A percentile compares a stretch with the other conserved stretches of the same genome.
Evolutionary conservation across 768 basidiomycete genomes (phyloP).

Genomic region (Boletus rufocinnamomeus): DNA sequence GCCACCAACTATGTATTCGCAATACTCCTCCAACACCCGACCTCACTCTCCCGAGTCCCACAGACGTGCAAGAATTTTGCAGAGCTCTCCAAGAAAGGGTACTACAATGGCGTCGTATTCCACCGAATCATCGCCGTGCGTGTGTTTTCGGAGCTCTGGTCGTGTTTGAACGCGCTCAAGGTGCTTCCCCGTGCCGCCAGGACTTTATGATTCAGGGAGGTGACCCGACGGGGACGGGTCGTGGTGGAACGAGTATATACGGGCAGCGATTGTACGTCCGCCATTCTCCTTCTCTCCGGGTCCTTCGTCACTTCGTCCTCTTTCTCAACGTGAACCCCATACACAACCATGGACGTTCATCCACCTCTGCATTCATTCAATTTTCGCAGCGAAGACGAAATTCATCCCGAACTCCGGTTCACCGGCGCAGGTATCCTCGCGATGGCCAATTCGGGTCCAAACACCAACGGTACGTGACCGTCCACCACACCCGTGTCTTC

Average conservation of each 20-base stretch:
- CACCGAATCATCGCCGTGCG: conserved; percentile 86
- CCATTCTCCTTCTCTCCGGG: not conserved
- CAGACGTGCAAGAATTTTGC: conserved; percentile 96
- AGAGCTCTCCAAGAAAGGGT: conserved; percentile 86
- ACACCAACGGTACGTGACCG: conserved; percentile 66
- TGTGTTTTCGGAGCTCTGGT: not conserved
- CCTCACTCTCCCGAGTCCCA: conserved; percentile 16
- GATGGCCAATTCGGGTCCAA: conserved; percentile 95
- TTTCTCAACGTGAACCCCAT: not conserved
- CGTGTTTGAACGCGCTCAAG: not conserved
- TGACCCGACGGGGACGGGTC: conserved; percentile 93
- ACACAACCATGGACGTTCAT: not conserved
- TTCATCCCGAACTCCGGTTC: conserved; percentile 88
- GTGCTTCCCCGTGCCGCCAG: conserved; percentile 37
- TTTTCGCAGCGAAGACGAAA: conserved; percentile 77
- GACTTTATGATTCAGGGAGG: conserved; percentile 98
- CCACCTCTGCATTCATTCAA: not conserved
- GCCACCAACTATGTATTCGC: too few relatives aligned
- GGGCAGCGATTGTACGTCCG: conserved; percentile 78
- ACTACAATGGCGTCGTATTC: conserved; percentile 89
- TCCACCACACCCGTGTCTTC: not conserved
- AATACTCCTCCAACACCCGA: not conserved
- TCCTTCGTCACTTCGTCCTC: not conserved
- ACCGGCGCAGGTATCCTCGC: conserved; percentile 96
- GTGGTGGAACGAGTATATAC: conserved; percentile 88